A percentile compares a stretch with the other conserved stretches of the same genome.
These are phyloP conservation scores for Myrmaecium sp. DNA, from an alignment of 2,329 filamentous ascomycete genomes.

Conservation along the genomic window DNA sequence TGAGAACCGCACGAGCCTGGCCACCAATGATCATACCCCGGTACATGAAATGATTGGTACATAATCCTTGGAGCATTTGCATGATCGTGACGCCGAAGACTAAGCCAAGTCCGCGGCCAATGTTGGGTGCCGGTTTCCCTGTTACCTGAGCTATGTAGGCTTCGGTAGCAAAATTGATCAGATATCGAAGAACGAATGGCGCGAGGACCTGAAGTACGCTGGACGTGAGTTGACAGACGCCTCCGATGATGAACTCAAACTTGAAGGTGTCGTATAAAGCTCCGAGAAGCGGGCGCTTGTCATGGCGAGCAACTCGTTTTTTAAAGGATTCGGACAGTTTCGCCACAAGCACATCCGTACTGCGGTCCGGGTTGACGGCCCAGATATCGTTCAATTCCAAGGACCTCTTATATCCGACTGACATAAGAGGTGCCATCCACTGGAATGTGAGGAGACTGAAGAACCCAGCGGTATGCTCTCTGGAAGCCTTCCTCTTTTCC, in stretches of 20 bases:
- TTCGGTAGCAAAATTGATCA: slow-evolving; percentile 70
- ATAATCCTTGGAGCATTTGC: slow-evolving; percentile 68
- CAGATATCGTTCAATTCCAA: slow-evolving; percentile 78
- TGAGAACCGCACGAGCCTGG: slow-evolving; percentile 63
- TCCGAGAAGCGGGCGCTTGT: slow-evolving; percentile 58
- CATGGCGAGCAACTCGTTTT: slow-evolving; percentile 46
- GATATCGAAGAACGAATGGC: slow-evolving; percentile 68
- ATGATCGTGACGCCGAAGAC: slow-evolving; percentile 72
- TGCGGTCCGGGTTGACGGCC: slow-evolving; percentile 66
- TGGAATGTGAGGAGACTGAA: slow-evolving; percentile 66
- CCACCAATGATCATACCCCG: slow-evolving; percentile 84
- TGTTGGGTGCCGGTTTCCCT: slow-evolving; percentile 41
- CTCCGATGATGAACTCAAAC: slow-evolving; percentile 70
- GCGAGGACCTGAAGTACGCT: slow-evolving; percentile 59
- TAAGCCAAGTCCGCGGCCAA: slow-evolving; percentile 63
- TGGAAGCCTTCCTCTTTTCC: slow-evolving; percentile 36
- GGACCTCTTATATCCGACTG: slow-evolving; percentile 63
- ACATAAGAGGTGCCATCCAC: slow-evolving; percentile 84
- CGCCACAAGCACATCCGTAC: slow-evolving; percentile 50
- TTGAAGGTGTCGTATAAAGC: slow-evolving; percentile 78
- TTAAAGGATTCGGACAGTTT: slow-evolving; percentile 54
- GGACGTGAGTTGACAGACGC: slow-evolving; percentile 56
- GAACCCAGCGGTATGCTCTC: slow-evolving; percentile 56
- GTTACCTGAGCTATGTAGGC: slow-evolving; percentile 51
- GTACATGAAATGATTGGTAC: slow-evolving; percentile 83